These are phyloP conservation scores for Claviceps sp. DNA, from an alignment of 2,329 filamentous ascomycete genomes.

Conservation along the genomic window DNA sequence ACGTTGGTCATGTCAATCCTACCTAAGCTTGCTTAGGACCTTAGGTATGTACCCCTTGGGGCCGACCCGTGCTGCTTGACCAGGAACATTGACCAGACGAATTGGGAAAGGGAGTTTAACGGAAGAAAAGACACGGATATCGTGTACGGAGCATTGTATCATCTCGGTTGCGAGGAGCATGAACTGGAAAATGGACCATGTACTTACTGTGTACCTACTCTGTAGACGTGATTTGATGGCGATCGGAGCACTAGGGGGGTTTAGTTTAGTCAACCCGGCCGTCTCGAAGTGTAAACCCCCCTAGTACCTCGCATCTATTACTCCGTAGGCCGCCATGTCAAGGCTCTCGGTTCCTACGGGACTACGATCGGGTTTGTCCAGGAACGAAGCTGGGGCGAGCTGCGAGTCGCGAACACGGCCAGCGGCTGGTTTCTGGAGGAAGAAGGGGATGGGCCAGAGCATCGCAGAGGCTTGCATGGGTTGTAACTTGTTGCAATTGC, in stretches of 20 bases:
- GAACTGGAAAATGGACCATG: too few relatives aligned
- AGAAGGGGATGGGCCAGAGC: too few relatives aligned
- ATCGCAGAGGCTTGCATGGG: too few relatives aligned
- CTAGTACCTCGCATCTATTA: background rate
- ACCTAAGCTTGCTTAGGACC: background rate
- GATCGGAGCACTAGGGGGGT: background rate
- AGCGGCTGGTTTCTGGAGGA: background rate
- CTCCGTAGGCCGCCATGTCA: background rate
- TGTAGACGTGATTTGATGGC: too few relatives aligned
- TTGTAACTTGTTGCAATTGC: background rate
- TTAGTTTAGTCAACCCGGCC: too few relatives aligned
- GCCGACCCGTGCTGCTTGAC: background rate
- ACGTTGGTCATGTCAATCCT: background rate
- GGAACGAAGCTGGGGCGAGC: background rate
- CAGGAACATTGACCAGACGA: background rate
- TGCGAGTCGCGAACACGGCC: background rate
- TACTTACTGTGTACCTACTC: too few relatives aligned
- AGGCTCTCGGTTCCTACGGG: background rate
- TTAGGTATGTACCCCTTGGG: background rate
- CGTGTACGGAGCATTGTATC: too few relatives aligned
- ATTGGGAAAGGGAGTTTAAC: background rate
- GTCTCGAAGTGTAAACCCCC: too few relatives aligned
- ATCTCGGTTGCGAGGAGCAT: too few relatives aligned
- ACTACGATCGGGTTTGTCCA: background rate
- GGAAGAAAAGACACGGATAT: background rate